These are phyloP conservation scores for Penicillium longicatenatum DNA, from an alignment of 495 filamentous ascomycete species.

Conservation along the genomic window DNA sequence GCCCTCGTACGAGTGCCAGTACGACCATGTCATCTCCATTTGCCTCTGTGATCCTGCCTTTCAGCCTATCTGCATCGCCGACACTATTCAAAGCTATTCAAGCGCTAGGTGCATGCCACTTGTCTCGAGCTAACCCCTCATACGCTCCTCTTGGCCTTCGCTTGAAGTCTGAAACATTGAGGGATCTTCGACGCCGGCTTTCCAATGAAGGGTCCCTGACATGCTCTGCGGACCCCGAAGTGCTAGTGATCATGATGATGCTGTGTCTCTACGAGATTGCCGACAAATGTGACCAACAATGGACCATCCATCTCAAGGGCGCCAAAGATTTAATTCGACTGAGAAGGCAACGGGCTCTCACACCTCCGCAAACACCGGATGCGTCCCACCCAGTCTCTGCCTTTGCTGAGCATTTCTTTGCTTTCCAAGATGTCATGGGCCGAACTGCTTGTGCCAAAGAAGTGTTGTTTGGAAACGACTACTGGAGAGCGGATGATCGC, in stretches of 20 bases:
- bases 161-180: conserved; percentile 38
- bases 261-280: conserved; percentile 50
- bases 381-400: conserved; percentile 31
- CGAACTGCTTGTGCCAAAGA: conserved; percentile 48
- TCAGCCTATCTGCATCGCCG: conserved; percentile 40
- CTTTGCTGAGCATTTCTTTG: conserved; percentile 49
- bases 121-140: conserved; percentile 32
- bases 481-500: conserved; percentile 42
- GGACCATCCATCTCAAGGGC: conserved; percentile 47
- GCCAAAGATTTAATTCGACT: conserved; percentile 46
- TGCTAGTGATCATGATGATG: conserved; percentile 49
- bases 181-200: conserved; percentile 41
- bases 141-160: conserved; percentile 38
- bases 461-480: conserved; percentile 42
- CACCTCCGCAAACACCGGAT: conserved; percentile 11
- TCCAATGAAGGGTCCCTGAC: conserved; percentile 24
- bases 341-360: conserved; percentile 28
- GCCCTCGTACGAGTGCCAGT: conserved; percentile 44
- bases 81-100: conserved; percentile 42
- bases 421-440: conserved; percentile 52
- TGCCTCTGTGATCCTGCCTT: conserved; percentile 43
- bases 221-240: conserved; percentile 37
- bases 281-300: conserved; percentile 47
- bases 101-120: conserved; percentile 43
- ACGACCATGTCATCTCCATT: conserved; percentile 42